Evolutionary conservation across 495 filamentous ascomycete species (phyloP).

Genomic region (Daldinia bambusicola): DNA sequence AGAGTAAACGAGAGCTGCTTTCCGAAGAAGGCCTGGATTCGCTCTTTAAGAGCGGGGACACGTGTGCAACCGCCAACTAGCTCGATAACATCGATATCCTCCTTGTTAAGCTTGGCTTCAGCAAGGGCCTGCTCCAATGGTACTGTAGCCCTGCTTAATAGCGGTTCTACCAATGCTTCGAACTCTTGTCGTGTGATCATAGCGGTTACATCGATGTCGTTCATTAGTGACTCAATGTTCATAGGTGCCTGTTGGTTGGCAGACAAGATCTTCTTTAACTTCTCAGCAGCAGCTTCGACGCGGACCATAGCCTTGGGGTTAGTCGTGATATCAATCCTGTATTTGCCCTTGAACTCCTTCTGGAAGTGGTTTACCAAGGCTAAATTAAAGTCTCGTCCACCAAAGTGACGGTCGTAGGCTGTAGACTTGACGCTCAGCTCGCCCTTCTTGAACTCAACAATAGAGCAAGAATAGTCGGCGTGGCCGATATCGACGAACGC

Average conservation of each 20-base stretch:
- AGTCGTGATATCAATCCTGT: slow-evolving; percentile 87
- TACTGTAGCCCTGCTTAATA: slow-evolving; percentile 75
- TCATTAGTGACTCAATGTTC: slow-evolving; percentile 99
- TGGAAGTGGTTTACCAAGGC: slow-evolving; percentile 94
- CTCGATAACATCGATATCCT: slow-evolving; percentile 95
- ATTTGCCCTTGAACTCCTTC: slow-evolving; percentile 92
- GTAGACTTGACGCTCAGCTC: slow-evolving; percentile 93
- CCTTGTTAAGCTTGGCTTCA: slow-evolving; percentile 86
- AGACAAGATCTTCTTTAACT: slow-evolving; percentile 98
- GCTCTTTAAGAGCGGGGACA: slow-evolving; percentile 91
- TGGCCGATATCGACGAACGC: slow-evolving; percentile 96
- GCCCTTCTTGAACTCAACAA: slow-evolving; percentile 97
- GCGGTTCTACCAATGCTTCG: slow-evolving; percentile 86
- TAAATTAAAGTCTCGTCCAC: slow-evolving; percentile 96
- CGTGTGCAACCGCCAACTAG: slow-evolving; percentile 95
- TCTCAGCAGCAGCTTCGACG: slow-evolving; percentile 88
- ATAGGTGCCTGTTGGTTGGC: slow-evolving; percentile 94
- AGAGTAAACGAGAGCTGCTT: slow-evolving; percentile 95
- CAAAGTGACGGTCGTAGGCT: slow-evolving; percentile 95
- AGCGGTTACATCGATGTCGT: slow-evolving; percentile 89
- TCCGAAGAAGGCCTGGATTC: slow-evolving; percentile 88
- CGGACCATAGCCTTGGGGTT: slow-evolving; percentile 90
- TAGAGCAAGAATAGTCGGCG: slow-evolving; percentile 91
- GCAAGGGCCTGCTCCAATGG: slow-evolving; percentile 91
- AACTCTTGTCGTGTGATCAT: slow-evolving; percentile 95